A percentile compares a stretch with the other conserved stretches of the same genome.
Evolutionary conservation across 176 grass and related monocot genomes (phyloP).

Genomic region (Areca catechu): DNA sequence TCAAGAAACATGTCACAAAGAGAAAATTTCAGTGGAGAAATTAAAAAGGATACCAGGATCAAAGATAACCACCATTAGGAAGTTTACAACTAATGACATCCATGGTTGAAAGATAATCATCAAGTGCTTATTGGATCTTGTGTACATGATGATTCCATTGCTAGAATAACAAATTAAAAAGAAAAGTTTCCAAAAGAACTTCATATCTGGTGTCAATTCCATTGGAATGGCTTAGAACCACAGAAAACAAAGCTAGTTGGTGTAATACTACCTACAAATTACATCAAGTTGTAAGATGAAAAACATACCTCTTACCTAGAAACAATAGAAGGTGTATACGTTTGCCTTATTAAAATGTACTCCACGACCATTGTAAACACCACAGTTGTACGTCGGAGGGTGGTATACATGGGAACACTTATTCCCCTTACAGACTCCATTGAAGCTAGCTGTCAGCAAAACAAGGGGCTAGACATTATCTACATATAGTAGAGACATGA

Average conservation of each 20-base stretch:
- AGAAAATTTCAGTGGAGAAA: not conserved
- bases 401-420: conserved; percentile 3
- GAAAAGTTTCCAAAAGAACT: no score
- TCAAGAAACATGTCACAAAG: not conserved
- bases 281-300: not conserved
- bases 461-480: not conserved
- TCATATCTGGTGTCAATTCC: no score
- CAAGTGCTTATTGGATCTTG: no score
- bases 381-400: not conserved
- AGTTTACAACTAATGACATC: no score
- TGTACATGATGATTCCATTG: no score
- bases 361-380: not conserved
- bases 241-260: no score
- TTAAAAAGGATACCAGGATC: no score
- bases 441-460: not conserved
- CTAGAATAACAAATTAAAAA: no score
- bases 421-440: not conserved
- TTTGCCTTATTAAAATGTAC: not conserved
- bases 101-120: no score
- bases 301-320: not conserved
- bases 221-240: no score
- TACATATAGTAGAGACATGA: not conserved
- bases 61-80: no score
- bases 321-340: not conserved
- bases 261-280: no score